Evolutionary conservation across 1,284 basidiomycete species (phyloP), one percentile per base, ranked within the genome.

Genomic region (Athelia sp.): DNA sequence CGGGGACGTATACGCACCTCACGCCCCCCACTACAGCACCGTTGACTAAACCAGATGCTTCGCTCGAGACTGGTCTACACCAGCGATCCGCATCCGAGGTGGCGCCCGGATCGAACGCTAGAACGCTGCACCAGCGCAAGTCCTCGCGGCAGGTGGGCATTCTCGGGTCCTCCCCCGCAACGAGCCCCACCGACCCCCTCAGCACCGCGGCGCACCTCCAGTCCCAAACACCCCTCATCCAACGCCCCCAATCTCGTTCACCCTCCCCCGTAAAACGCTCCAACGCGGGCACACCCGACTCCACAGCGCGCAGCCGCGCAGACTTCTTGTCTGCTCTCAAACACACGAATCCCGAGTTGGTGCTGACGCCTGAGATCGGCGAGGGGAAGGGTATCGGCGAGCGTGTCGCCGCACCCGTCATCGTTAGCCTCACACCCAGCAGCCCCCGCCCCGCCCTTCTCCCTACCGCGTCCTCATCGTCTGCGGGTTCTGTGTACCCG

Each of bases 401-500:
- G 49, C 81, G 76, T 38, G 79, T 84, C 36, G 78, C 81, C 49
- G 74, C 76, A 35, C 82, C 83, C 32, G 72, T 83, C 17, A 69
- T 82, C 38, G 67, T 80, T 54, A 73, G 67, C 47, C 58, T 83
- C 35, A 63, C 60, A 43, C 65, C 62, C 44, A 55, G 43, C 59
- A 54, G 36, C 19, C 36, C 36, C 15, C 36, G 8, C 62, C 56
- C 50, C 50, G 51, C 19, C 52, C 52, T 51, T 62, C 50, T 58
- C 49, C 32, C 42, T 56, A 24, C 57, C 60, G 34, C 15, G n/a
- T 21, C n/a, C 6, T 17, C 36, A 40, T n/a, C 36, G 19, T 40
- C 36, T n/a, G n/a, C 36, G 6, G 15, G n/a, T 17, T 17, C 36
- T 4, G 15, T 17, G 19, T 17, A 21, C 36, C 11, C 22, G 36